A percentile compares a stretch with the other conserved stretches of the same genome.
phyloP scores from a whole-genome alignment of 1,284 basidiomycete species.

The Pseudozyma sp. region DNA sequence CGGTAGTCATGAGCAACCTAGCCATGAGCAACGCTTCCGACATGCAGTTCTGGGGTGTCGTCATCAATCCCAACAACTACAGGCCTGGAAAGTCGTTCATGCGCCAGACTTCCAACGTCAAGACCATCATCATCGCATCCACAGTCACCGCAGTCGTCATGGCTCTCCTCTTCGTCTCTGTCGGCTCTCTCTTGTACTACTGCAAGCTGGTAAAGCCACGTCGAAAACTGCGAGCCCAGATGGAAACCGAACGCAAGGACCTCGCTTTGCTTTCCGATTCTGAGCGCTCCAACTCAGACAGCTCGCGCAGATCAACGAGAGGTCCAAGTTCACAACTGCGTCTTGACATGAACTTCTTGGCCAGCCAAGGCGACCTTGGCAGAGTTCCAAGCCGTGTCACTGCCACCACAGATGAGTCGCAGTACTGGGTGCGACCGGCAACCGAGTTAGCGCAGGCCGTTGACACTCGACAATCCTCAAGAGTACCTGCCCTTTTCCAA shows the following conservation, averaged over 20 bases:
- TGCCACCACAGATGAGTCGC: constrained; percentile 36
- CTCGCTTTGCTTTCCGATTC: constrained; percentile 7
- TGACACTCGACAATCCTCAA: constrained; percentile 13
- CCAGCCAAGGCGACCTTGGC: constrained; percentile 34
- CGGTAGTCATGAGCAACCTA: constrained; percentile 40
- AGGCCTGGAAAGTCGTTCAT: constrained; percentile 31
- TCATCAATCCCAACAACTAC: constrained; percentile 50
- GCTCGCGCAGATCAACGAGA: constrained; percentile 4
- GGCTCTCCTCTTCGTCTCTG: constrained; percentile 30
- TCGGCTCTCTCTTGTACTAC: constrained; percentile 35
- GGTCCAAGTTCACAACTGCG: constrained; percentile 21
- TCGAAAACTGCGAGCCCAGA: constrained; percentile 12
- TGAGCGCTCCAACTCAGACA: neutral
- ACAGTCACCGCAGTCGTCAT: constrained; percentile 33
- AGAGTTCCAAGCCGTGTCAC: constrained; percentile 38
- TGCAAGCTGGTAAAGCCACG: constrained; percentile 35
- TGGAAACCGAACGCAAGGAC: constrained; percentile 27
- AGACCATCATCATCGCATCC: constrained; percentile 41
- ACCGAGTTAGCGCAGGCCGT: constrained; percentile 8
- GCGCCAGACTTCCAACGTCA: constrained; percentile 16
- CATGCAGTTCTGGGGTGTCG: constrained; percentile 45
- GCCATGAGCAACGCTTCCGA: constrained; percentile 16
- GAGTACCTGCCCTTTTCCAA: constrained; percentile 31
- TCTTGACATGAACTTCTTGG: constrained; percentile 32
- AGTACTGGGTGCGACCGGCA: constrained; percentile 38